These are phyloP conservation scores for Coleophoma eucalyptorum DNA, from an alignment of 2,329 filamentous ascomycete genomes.

Conservation along the genomic window DNA sequence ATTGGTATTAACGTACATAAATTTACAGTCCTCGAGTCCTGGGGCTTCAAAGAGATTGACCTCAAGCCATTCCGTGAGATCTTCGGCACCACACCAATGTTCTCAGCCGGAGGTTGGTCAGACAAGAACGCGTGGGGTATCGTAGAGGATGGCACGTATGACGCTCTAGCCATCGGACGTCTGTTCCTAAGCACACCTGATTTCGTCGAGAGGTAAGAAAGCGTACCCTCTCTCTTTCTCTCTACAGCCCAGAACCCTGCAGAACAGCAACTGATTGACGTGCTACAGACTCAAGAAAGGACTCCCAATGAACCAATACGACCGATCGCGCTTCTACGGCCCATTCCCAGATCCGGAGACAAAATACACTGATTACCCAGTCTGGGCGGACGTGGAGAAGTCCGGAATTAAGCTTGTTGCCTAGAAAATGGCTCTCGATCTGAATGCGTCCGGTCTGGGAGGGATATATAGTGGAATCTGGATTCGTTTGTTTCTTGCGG, in stretches of 20 bases:
- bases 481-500: too few relatives aligned
- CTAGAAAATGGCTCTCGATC: too few relatives aligned
- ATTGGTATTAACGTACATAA: neutral
- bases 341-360: slow-evolving; percentile 29
- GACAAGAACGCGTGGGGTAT: slow-evolving; percentile 45
- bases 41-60: slow-evolving; percentile 40
- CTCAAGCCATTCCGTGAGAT: slow-evolving; percentile 45
- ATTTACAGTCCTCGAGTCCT: slow-evolving; percentile 35
- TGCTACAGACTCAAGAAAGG: slow-evolving; percentile 33
- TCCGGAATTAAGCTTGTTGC: slow-evolving; percentile 6
- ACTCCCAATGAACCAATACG: slow-evolving; percentile 35
- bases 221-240: neutral
- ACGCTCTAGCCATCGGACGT: slow-evolving; percentile 42
- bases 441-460: too few relatives aligned
- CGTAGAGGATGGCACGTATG: slow-evolving; percentile 41
- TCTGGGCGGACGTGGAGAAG: slow-evolving; percentile 13
- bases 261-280: neutral
- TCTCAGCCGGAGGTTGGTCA: slow-evolving; percentile 51
- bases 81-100: slow-evolving; percentile 47
- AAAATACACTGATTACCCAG: slow-evolving; percentile 34
- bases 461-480: too few relatives aligned
- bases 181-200: slow-evolving; percentile 47
- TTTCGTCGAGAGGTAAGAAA: slow-evolving; percentile 30
- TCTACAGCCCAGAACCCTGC: neutral
- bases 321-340: slow-evolving; percentile 40